Evolutionary conservation across 2,329 filamentous ascomycete genomes (phyloP).

Genomic region (Aureobasidium sp.): DNA sequence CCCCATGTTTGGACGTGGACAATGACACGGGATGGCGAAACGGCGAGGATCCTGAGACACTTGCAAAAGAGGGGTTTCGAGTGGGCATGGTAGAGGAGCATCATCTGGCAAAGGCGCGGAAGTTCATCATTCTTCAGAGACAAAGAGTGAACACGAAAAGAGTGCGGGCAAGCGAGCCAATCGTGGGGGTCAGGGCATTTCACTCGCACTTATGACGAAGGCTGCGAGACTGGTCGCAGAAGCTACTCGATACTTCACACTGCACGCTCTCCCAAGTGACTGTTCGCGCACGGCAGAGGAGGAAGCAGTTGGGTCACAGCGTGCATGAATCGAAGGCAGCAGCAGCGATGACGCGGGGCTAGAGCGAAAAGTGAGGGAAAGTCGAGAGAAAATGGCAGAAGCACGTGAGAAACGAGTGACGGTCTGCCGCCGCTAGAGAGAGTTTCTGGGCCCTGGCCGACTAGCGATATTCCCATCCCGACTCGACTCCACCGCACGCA

Average conservation of each 20-base stretch:
- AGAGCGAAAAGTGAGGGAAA: not conserved
- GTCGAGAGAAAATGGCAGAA: not conserved
- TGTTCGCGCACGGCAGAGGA: not conserved
- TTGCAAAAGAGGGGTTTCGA: not conserved
- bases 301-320: not conserved
- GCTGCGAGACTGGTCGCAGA: not conserved
- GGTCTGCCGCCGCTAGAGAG: not conserved
- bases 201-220: not conserved
- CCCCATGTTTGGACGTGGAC: not conserved
- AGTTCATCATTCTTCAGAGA: not conserved
- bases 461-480: not conserved
- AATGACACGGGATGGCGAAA: not conserved
- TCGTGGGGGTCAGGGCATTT: not conserved
- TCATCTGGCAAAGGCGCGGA: not conserved
- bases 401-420: not conserved
- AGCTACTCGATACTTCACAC: not conserved
- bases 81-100: not conserved
- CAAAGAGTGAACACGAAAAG: not conserved
- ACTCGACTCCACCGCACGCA: not conserved
- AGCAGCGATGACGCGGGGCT: not conserved
- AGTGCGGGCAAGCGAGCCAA: conserved; percentile 7
- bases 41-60: not conserved
- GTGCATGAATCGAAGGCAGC: not conserved
- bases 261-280: not conserved
- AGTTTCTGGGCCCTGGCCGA: not conserved